A percentile compares a stretch with the other conserved stretches of the same genome.
These are phyloP conservation scores for Cryptosporidium ubiquitum DNA, from an alignment of 169 alveolate genomes.

Conservation along the genomic window DNA sequence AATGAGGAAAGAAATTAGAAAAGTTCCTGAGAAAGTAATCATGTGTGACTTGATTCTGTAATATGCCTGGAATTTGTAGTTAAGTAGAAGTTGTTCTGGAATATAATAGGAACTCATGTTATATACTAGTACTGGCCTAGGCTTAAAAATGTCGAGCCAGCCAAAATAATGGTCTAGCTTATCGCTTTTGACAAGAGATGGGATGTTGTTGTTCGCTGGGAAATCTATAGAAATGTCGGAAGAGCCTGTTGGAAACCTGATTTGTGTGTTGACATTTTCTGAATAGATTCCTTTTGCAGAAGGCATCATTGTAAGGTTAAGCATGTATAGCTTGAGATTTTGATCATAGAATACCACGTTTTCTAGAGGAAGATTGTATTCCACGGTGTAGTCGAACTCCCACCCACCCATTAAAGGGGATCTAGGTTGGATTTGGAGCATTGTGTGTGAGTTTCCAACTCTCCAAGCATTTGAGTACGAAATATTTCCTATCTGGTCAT, in stretches of 20 bases:
- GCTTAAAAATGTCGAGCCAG: constrained; percentile 67
- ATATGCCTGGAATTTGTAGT: constrained; percentile 37
- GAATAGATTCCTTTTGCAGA: constrained; percentile 67
- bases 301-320: constrained; percentile 49
- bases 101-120: constrained; percentile 30
- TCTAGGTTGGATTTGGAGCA: constrained; percentile 83
- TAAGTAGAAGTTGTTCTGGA: constrained; percentile 36
- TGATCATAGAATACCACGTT: constrained; percentile 33
- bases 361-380: constrained; percentile 86
- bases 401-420: constrained; percentile 92
- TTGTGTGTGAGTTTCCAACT: constrained; percentile 75
- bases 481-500: constrained; percentile 90
- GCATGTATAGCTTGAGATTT: constrained; percentile 26
- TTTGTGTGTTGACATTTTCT: constrained; percentile 49
- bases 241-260: constrained; percentile 57
- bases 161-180: constrained; percentile 35
- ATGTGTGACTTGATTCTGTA: constrained; percentile 38
- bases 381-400: constrained; percentile 86
- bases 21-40: constrained; percentile 3
- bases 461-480: constrained; percentile 87
- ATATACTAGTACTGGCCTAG: constrained; percentile 53
- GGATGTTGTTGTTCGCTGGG: constrained; percentile 32
- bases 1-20: constrained; percentile 25
- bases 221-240: constrained; percentile 14
- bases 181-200: neutral